Base-by-base conservation (phyloP, 1,284 basidiomycete genomes). In the Cryptococcus hybrid region DNA sequence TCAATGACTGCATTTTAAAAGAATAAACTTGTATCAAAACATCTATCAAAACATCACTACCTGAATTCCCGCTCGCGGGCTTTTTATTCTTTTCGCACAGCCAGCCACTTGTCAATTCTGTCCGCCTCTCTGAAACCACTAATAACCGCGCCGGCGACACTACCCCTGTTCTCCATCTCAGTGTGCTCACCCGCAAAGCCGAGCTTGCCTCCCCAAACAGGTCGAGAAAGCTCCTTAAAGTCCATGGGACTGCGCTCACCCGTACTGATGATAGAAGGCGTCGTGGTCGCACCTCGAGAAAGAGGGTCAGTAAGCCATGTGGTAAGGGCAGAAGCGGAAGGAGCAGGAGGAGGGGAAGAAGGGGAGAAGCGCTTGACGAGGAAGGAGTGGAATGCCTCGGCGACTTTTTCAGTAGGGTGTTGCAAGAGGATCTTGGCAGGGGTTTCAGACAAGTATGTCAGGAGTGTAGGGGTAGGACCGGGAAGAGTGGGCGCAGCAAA, bases 131-230 rank as follows among this genome's bases (percentile, higher is more conserved):
- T 66, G 54, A 69, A 59, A 0, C 80, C 80, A 57, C 74, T 78
- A n/a, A 78, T 64, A 4, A 78, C 75, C 3, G 80, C 80, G 5
- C 80, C 80, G 0, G 76, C 77, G 0, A 81, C 80, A 35, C 73
- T 76, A 1, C 81, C 81, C 24, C 81, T 60, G 56, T 79, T 77
- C 49, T 82, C 77, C 60, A 80, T 67, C 56, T 81, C 80, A 3
- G 81, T 83, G 56, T 82, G 80, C 68, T 83, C 82, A 9, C 82
- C 82, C 12, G 82, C 82, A 40, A 82, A 83, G 0, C 80, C 79
- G 1, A 83, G 69, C 3, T 65, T 60, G 0, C 80, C 80, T 3
- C 63, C 72, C 79, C 80, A 82, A 3, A 76, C 65, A 1, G 79
- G 74, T 52, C 78, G 64, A 0, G 71, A 63, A 5, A 82, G 73